Evolutionary conservation across 2,329 filamentous ascomycete genomes (phyloP).

Genomic region (Akanthomyces muscarius): DNA sequence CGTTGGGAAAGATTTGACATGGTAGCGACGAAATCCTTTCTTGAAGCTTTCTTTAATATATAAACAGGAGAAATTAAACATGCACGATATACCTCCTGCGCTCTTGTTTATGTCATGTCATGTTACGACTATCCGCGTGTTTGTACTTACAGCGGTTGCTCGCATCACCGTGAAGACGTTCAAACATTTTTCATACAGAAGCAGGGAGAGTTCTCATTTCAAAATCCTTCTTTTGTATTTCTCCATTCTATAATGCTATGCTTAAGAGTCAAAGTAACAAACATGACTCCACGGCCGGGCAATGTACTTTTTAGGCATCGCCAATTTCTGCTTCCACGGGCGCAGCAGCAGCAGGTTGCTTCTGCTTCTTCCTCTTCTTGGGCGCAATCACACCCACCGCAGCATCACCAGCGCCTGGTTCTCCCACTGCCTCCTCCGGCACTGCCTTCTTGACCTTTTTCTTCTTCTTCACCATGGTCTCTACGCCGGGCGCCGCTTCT

Average conservation of each 20-base stretch:
- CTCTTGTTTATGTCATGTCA: background rate
- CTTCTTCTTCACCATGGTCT: conserved; percentile 45
- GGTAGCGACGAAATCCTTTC: background rate
- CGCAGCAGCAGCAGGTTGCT: conserved; percentile 23
- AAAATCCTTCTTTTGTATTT: background rate
- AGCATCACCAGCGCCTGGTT: conserved; percentile 21
- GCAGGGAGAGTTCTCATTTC: too few relatives aligned
- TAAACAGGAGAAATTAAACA: background rate
- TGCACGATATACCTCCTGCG: background rate
- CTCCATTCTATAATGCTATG: conserved; percentile 8
- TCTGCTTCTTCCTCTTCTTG: conserved; percentile 49
- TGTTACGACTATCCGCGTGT: background rate
- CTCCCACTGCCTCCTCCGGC: conserved; percentile 20
- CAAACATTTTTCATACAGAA: too few relatives aligned
- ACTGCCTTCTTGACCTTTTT: conserved; percentile 39
- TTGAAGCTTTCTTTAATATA: background rate
- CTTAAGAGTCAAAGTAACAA: background rate
- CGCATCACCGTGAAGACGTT: too few relatives aligned
- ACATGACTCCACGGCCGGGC: background rate
- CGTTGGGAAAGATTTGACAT: conserved; percentile 5
- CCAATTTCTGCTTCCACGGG: conserved; percentile 28
- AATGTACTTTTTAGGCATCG: conserved; percentile 15
- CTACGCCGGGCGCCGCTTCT: conserved; percentile 23
- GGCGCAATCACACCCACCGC: conserved; percentile 30
- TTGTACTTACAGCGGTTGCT: too few relatives aligned